Evolutionary conservation across 148 eudicot genomes (phyloP), one percentile per base, ranked within the genome.

Genomic region (Dianthus caryophyllus): DNA sequence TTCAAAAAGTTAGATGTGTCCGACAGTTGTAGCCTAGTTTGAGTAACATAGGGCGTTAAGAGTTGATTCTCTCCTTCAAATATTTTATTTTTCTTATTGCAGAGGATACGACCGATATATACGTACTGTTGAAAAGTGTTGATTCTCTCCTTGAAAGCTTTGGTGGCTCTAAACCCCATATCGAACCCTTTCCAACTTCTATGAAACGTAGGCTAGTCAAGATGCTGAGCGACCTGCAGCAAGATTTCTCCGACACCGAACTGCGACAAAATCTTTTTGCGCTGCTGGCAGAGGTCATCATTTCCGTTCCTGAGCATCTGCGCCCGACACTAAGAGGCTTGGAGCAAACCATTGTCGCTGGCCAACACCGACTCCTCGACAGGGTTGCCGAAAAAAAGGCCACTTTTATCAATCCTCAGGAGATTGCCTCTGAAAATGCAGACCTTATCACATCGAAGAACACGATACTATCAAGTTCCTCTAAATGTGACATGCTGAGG

Each of bases 371-470:
- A 31, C 2, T 31, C 44, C 41, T 58, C 1, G 43, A 58, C 18
- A 29, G n/a, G 18, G 29, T 16, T 6, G 41, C 38, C 15, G 41
- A 58, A 17, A 58, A 30, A 20, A 11, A 58, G 6, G 63, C 63
- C 12, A 8, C 22, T 17, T 30, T 58, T 36, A 58, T 58, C 6
- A 24, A 58, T n/a, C 63, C 43, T 58, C 63, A 31, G 17, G 63
- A 30, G 63, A 24, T 58, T n/a, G 43, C 22, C 5, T 31, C 44
- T 4, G 27, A 6, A n/a, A 58, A 33, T 0, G 12, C 63, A 58
- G 63, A 31, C 43, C 63, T 58, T 16, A 31, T 20, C 14, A 33
- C 44, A 33, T 30, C 63, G 14, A 58, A 58, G 63, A 58, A 58
- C 0, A 30, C 5, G 14, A 9, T 58, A 2, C 41, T 30, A 58